phyloP scores from a whole-genome alignment of 352 stramenopile species.

The Globisporangium spiculum region DNA sequence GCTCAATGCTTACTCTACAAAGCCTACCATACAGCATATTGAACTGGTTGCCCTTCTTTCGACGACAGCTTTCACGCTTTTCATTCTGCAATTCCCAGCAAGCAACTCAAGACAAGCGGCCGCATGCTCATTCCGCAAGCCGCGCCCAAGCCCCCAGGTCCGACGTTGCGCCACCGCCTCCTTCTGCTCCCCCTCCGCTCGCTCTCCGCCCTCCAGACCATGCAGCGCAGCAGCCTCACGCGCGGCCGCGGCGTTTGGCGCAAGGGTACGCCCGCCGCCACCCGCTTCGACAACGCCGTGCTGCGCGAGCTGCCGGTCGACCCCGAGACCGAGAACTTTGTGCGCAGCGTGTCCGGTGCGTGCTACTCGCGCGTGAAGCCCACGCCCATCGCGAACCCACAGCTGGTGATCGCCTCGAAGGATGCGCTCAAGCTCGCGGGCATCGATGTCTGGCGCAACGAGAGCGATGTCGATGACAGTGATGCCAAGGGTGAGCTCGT shows the following conservation, averaged over 20 bases:
- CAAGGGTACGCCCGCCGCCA: slow-evolving; percentile 24
- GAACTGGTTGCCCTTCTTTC: neutral
- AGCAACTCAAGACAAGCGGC: neutral
- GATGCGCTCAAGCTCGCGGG: slow-evolving; percentile 57
- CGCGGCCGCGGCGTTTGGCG: slow-evolving; percentile 39
- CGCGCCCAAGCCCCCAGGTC: slow-evolving; percentile 3
- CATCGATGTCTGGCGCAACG: slow-evolving; percentile 34
- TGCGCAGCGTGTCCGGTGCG: slow-evolving; percentile 48
- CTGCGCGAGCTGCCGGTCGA: slow-evolving; percentile 66
- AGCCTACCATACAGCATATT: slow-evolving; percentile 2
- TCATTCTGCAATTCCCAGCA: neutral
- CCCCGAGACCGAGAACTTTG: slow-evolving; percentile 41
- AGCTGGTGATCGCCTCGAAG: slow-evolving; percentile 54
- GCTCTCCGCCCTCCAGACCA: neutral
- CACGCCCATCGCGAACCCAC: slow-evolving; percentile 52
- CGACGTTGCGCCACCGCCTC: neutral
- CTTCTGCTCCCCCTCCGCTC: neutral
- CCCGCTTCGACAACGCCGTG: slow-evolving; percentile 58
- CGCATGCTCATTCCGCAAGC: slow-evolving; percentile 11
- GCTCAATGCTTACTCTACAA: neutral
- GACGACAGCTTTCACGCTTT: neutral
- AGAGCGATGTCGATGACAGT: slow-evolving; percentile 4
- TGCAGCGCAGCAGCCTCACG: slow-evolving; percentile 13
- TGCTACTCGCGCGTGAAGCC: slow-evolving; percentile 66
- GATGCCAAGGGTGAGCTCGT: slow-evolving; percentile 21